phyloP scores from a whole-genome alignment of 202 grass and related monocot species.

The Digitaria exilis region DNA sequence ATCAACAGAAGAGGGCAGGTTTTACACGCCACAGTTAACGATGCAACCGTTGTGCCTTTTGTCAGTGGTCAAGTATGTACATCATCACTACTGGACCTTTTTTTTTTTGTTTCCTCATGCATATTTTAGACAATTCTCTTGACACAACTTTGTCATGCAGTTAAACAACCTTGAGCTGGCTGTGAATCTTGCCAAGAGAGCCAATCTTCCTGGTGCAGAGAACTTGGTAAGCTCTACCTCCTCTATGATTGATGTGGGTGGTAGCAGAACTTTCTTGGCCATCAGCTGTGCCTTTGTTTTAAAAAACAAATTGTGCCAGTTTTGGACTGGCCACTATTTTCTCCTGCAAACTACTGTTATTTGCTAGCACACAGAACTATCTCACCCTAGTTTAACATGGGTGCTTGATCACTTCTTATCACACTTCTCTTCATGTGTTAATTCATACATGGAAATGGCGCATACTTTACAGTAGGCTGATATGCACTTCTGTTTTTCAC shows the following conservation, averaged over 20 bases:
- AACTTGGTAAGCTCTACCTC: constrained; percentile 63
- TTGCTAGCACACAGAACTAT: not conserved
- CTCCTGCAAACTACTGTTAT: not conserved
- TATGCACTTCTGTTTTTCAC: not conserved
- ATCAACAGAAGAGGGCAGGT: constrained; percentile 88
- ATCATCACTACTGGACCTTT: not conserved
- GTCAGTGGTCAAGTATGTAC: constrained; percentile 79
- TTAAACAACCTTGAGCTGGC: constrained; percentile 96
- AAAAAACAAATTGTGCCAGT: not conserved
- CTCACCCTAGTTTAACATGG: constrained; percentile 14
- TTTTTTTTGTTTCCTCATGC: not conserved
- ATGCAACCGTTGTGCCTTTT: constrained; percentile 81
- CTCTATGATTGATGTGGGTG: not conserved
- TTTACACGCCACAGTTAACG: constrained; percentile 91
- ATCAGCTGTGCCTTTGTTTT: constrained; percentile 8
- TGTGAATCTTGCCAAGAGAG: constrained; percentile 96
- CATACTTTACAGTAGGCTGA: not conserved
- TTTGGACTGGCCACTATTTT: not conserved
- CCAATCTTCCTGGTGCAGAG: constrained; percentile 94
- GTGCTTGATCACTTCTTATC: not conserved
- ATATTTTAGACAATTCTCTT: not conserved
- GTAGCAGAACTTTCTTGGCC: not conserved
- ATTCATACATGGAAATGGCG: not conserved
- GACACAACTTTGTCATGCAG: constrained; percentile 37
- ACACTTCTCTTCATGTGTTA: not conserved